phyloP scores from a whole-genome alignment of 768 basidiomycete genomes.

The Tricholoma bakamatsutake region DNA sequence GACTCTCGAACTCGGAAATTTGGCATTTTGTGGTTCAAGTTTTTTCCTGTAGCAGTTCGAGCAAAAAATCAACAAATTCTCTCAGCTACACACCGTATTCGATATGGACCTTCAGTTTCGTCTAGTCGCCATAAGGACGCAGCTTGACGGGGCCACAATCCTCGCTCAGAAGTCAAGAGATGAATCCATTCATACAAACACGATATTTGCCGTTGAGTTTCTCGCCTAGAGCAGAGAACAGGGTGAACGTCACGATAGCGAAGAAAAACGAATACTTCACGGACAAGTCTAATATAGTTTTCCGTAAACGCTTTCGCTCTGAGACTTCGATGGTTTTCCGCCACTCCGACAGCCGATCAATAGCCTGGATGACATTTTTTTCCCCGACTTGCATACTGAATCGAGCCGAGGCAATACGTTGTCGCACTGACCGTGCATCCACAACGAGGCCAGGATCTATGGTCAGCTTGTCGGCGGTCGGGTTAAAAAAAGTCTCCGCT shows the following conservation, averaged over 20 bases:
- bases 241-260: neutral
- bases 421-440: conserved; percentile 45
- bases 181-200: conserved; percentile 55
- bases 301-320: conserved; percentile 68
- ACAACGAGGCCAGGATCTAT: conserved; percentile 51
- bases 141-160: conserved; percentile 67
- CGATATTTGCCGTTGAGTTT: conserved; percentile 66
- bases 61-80: neutral
- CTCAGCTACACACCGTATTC: conserved; percentile 58
- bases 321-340: conserved; percentile 59
- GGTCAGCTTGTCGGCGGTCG: conserved; percentile 36
- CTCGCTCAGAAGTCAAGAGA: conserved; percentile 66
- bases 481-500: conserved; percentile 48
- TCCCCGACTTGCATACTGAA: conserved; percentile 63
- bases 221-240: conserved; percentile 46
- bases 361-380: conserved; percentile 55
- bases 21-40: conserved; percentile 57
- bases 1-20: conserved; percentile 41
- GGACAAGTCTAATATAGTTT: conserved; percentile 69
- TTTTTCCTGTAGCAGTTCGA: conserved; percentile 50
- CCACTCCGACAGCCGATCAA: conserved; percentile 66
- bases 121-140: conserved; percentile 70
- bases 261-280: conserved; percentile 15
- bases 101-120: conserved; percentile 87
- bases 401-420: conserved; percentile 49